Evolutionary conservation across 805 yeast species (phyloP).

Genomic region (Candida morakotiae): DNA sequence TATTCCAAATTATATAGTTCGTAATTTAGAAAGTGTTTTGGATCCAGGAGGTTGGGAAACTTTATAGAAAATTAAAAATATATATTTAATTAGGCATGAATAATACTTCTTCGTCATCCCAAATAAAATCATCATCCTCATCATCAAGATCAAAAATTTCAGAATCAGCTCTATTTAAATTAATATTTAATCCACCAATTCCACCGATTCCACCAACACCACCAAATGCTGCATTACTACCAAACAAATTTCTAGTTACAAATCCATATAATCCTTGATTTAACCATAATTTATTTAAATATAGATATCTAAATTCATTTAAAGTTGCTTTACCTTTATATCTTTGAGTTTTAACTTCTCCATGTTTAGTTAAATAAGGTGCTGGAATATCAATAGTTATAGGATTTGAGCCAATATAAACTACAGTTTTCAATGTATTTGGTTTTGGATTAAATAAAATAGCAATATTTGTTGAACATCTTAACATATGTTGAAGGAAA

Average conservation of each 20-base stretch:
- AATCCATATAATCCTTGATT: slow-evolving; percentile 54
- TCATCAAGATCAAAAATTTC: not conserved
- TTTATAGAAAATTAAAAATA: slow-evolving; percentile 31
- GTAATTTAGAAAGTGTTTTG: slow-evolving; percentile 71
- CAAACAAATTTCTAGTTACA: slow-evolving; percentile 30
- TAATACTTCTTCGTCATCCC: slow-evolving; percentile 1
- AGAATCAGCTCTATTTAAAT: not conserved
- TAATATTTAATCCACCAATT: slow-evolving; percentile 12
- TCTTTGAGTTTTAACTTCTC: slow-evolving; percentile 62
- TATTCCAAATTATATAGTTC: slow-evolving; percentile 68
- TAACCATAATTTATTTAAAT: slow-evolving; percentile 58
- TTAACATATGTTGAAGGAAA: slow-evolving; percentile 23
- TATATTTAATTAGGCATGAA: slow-evolving; percentile 1
- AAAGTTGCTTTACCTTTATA: slow-evolving; percentile 56
- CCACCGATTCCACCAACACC: slow-evolving; percentile 12
- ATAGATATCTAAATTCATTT: slow-evolving; percentile 48
- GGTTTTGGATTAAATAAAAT: slow-evolving; percentile 24
- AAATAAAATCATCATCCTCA: slow-evolving; percentile 3
- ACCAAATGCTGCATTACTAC: slow-evolving; percentile 14
- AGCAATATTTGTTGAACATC: slow-evolving; percentile 20
- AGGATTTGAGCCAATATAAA: slow-evolving; percentile 21
- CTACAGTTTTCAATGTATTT: slow-evolving; percentile 21
- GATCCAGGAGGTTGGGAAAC: slow-evolving; percentile 98
- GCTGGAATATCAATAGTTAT: slow-evolving; percentile 44
- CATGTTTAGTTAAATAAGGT: slow-evolving; percentile 72